Evolutionary conservation across 345 rosid genomes (phyloP).

Genomic region (Sonneratia caseolaris): DNA sequence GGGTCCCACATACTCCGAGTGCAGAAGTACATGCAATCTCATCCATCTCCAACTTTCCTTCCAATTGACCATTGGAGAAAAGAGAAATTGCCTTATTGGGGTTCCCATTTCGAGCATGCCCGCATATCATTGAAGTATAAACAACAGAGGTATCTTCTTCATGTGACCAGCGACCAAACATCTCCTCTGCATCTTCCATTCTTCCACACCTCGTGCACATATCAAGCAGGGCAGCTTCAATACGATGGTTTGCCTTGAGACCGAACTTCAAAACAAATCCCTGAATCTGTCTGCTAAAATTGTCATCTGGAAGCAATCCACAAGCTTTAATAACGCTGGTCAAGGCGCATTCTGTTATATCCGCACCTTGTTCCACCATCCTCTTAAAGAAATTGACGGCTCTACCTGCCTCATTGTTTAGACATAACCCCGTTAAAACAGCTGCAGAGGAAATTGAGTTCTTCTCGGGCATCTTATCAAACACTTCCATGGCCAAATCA

Average conservation of each 20-base stretch:
- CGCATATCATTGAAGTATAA: slow-evolving; percentile 67
- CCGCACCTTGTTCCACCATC: slow-evolving; percentile 49
- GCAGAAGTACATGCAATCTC: slow-evolving; percentile 47
- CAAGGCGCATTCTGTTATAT: slow-evolving; percentile 52
- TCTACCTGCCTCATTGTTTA: slow-evolving; percentile 39
- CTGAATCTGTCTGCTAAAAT: slow-evolving; percentile 59
- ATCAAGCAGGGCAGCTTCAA: slow-evolving; percentile 64
- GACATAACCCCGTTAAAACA: slow-evolving; percentile 59
- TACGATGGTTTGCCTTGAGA: slow-evolving; percentile 37
- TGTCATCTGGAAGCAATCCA: slow-evolving; percentile 34
- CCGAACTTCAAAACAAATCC: slow-evolving; percentile 65
- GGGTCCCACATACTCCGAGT: slow-evolving; percentile 59
- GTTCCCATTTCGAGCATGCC: slow-evolving; percentile 58
- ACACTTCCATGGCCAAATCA: slow-evolving; percentile 49
- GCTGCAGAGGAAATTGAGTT: slow-evolving; percentile 54
- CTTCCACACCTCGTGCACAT: slow-evolving; percentile 79
- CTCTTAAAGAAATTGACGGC: slow-evolving; percentile 39
- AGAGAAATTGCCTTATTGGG: slow-evolving; percentile 58
- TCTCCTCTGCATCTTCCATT: slow-evolving; percentile 62
- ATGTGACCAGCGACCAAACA: slow-evolving; percentile 43
- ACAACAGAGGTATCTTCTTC: slow-evolving; percentile 33
- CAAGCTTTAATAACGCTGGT: slow-evolving; percentile 56
- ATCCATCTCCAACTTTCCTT: slow-evolving; percentile 44
- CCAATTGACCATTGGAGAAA: slow-evolving; percentile 26
- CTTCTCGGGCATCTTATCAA: slow-evolving; percentile 51